These are phyloP conservation scores for Epichloe hybrida DNA, from an alignment of 2,329 filamentous ascomycete genomes.

Conservation along the genomic window DNA sequence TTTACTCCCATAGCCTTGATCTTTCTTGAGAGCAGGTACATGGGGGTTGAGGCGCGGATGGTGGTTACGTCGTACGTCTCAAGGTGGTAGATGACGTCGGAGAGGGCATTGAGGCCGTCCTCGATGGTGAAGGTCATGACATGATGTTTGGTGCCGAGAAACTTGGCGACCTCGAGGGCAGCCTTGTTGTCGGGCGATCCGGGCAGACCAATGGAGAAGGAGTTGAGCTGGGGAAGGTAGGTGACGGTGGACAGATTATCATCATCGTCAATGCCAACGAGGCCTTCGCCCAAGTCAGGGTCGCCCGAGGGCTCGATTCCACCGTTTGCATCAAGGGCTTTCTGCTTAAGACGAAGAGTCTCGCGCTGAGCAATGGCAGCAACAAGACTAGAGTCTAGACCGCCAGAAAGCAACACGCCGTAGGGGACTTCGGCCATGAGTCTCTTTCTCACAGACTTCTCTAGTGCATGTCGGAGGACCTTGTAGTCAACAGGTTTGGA, in stretches of 20 bases:
- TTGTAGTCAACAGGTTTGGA: slow-evolving; percentile 72
- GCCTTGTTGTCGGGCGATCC: slow-evolving; percentile 86
- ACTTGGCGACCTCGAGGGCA: slow-evolving; percentile 85
- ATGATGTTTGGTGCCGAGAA: slow-evolving; percentile 95
- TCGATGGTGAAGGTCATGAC: slow-evolving; percentile 97
- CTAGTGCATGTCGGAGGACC: slow-evolving; percentile 65
- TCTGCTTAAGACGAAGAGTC: slow-evolving; percentile 62
- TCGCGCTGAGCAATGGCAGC: slow-evolving; percentile 93
- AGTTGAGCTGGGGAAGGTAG: slow-evolving; percentile 89
- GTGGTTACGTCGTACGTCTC: slow-evolving; percentile 98
- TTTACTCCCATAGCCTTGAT: slow-evolving; percentile 99
- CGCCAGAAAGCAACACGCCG: slow-evolving; percentile 87
- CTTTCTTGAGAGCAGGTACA: slow-evolving; percentile 95
- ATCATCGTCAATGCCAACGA: slow-evolving; percentile 90
- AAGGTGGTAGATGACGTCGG: slow-evolving; percentile 95
- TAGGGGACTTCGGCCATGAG: slow-evolving; percentile 99
- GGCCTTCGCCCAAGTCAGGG: slow-evolving; percentile 49
- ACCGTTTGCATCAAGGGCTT: slow-evolving; percentile 37
- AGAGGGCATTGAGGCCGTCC: slow-evolving; percentile 90
- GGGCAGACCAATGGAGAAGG: slow-evolving; percentile 94
- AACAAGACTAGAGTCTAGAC: slow-evolving; percentile 88
- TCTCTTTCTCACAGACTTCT: slow-evolving; percentile 86
- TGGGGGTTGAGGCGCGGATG: slow-evolving; percentile 93
- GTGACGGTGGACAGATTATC: slow-evolving; percentile 82
- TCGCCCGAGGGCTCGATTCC: slow-evolving; percentile 31